Evolutionary conservation across 495 filamentous ascomycete species (phyloP), one percentile per base, ranked within the genome.

Genomic region (Massariosphaeria phaeospora): DNA sequence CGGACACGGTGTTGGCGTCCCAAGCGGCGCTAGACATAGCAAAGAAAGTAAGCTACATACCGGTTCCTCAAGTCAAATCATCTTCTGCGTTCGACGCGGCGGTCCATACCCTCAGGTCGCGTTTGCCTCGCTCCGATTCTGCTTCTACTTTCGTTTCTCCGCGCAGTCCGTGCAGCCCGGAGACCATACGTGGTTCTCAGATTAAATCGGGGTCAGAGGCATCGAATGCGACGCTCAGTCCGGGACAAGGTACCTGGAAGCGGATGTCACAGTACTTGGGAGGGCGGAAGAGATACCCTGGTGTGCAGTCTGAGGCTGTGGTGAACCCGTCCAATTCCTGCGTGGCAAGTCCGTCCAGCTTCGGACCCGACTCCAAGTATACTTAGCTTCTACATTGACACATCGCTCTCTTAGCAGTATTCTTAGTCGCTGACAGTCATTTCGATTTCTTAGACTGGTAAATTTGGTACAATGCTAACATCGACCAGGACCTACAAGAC

Each of bases 401-500:
- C 20, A 17, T 11, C 4, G 11, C 10, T 26, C 25, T 29, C 15
- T 33, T n/a, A n/a, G n/a, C n/a, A n/a, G n/a, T n/a, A n/a, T n/a
- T n/a, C n/a, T n/a, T n/a, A n/a, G n/a, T n/a, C n/a, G n/a, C n/a
- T n/a, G n/a, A n/a, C n/a, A n/a, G n/a, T n/a, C n/a, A n/a, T n/a
- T n/a, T n/a, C n/a, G n/a, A n/a, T n/a, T n/a, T n/a, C n/a, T n/a
- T n/a, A n/a, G n/a, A n/a, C n/a, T n/a, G n/a, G n/a, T n/a, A n/a
- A n/a, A n/a, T n/a, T n/a, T 20, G 15, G n/a, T n/a, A n/a, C n/a
- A n/a, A n/a, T n/a, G n/a, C 41, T 2, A 17, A 42, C 20, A 47
- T 34, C 17, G 62, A 74, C 77, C 31, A 65, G 62, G 58, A 59
- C 10, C 38, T 62, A 1, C 25, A 47, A 15, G 48, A 48, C 2